Evolutionary conservation across 352 stramenopile species (phyloP).

Genomic region (Globisporangium nagaii): DNA sequence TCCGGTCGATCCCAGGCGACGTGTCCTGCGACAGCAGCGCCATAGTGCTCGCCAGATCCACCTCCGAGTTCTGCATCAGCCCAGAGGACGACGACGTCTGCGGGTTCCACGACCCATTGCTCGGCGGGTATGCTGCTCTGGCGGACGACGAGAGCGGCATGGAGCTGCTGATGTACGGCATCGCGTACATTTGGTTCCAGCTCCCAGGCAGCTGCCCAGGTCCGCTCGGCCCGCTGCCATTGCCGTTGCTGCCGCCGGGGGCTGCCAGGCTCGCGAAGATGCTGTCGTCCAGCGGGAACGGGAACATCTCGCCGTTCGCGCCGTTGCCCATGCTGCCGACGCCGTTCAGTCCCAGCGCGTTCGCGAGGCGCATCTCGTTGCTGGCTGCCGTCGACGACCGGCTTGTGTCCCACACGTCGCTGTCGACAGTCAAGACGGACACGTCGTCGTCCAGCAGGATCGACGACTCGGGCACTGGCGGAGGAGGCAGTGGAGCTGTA

Average conservation of each 20-base stretch:
- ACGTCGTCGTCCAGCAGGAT: conserved; percentile 60
- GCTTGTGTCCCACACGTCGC: conserved; percentile 54
- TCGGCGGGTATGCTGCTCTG: not conserved
- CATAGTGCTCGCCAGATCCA: conserved; percentile 56
- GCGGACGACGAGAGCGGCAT: conserved; percentile 17
- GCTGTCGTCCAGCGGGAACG: conserved; percentile 56
- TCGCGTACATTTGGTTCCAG: conserved; percentile 29
- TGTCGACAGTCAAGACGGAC: conserved; percentile 57
- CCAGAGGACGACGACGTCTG: conserved; percentile 7
- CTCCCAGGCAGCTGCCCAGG: conserved; percentile 7
- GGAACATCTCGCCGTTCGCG: conserved; percentile 29
- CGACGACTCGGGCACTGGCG: conserved; percentile 4
- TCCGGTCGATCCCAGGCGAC: conserved; percentile 38
- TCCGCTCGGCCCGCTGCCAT: not conserved
- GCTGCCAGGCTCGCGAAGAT: conserved; percentile 29
- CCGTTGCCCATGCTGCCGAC: not conserved
- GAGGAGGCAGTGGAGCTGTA: not conserved
- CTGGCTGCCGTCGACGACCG: conserved; percentile 12
- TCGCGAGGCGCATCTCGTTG: conserved; percentile 20
- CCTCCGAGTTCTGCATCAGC: conserved; percentile 27
- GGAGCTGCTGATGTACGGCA: conserved; percentile 14
- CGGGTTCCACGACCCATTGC: conserved; percentile 5
- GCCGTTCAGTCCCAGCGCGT: conserved; percentile 4
- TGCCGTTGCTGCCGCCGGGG: conserved; percentile 14
- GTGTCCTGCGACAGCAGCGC: conserved; percentile 53